phyloP scores from a whole-genome alignment of 2,329 filamentous ascomycete species.

The Apiospora kogelbergensis region DNA sequence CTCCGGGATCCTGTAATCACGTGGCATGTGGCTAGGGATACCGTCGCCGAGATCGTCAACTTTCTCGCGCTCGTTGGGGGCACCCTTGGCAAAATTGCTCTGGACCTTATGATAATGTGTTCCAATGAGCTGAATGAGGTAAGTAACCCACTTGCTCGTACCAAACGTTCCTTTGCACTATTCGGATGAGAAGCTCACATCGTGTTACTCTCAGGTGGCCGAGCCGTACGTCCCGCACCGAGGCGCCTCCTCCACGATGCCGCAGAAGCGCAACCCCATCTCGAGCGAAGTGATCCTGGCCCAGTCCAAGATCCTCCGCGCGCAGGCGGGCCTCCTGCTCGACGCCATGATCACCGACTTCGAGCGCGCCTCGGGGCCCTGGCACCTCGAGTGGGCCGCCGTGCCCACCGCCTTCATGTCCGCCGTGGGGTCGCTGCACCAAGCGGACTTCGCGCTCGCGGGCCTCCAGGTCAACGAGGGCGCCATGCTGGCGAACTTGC shows the following conservation, averaged over 20 bases:
- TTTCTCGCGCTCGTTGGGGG: constrained; percentile 54
- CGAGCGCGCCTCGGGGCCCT: constrained; percentile 56
- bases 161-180: no score
- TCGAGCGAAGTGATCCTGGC: constrained; percentile 57
- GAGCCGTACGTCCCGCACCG: constrained; percentile 56
- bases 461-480: constrained; percentile 51
- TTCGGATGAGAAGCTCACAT: background rate
- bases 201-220: constrained; percentile 32
- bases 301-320: constrained; percentile 51
- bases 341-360: constrained; percentile 60
- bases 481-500: constrained; percentile 50
- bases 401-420: constrained; percentile 54
- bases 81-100: constrained; percentile 53
- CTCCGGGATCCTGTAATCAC: constrained; percentile 52
- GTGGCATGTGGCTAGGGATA: constrained; percentile 57
- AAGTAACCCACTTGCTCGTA: background rate
- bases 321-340: constrained; percentile 50
- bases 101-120: constrained; percentile 57
- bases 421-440: constrained; percentile 50
- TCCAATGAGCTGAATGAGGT: constrained; percentile 53
- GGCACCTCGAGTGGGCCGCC: constrained; percentile 60
- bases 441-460: constrained; percentile 52
- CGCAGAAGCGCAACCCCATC: constrained; percentile 59
- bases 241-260: constrained; percentile 56
- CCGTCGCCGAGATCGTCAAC: constrained; percentile 52